These are phyloP conservation scores for Cichorium intybus DNA, from an alignment of 140 eudicot genomes.

Conservation along the genomic window DNA sequence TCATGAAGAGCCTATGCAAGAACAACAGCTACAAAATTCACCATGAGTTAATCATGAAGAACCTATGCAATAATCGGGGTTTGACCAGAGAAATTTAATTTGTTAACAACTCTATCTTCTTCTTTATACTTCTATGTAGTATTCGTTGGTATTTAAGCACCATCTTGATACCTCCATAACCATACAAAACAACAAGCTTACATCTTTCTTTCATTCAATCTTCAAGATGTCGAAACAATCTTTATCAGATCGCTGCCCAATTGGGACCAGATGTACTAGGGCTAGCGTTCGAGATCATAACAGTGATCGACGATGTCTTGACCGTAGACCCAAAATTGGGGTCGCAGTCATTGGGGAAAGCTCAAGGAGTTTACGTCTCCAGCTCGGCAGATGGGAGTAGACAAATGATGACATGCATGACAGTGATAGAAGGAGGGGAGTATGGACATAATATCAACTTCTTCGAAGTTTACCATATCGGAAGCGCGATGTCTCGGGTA, in stretches of 20 bases:
- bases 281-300: conserved; percentile 84
- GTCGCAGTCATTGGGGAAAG: conserved; percentile 65
- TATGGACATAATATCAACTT: conserved; percentile 81
- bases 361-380: conserved; percentile 84
- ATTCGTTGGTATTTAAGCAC: conserved; percentile 29
- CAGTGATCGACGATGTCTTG: conserved; percentile 81
- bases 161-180: conserved; percentile 1
- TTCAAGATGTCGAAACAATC: conserved; percentile 47
- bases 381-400: conserved; percentile 85
- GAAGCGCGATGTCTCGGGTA: conserved; percentile 83
- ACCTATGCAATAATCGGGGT: not conserved
- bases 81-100: conserved; percentile 9
- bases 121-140: not conserved
- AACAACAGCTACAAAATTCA: conserved; percentile 30
- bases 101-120: conserved; percentile 37
- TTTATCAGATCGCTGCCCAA: conserved; percentile 33
- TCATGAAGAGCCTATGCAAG: conserved; percentile 52
- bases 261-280: conserved; percentile 88
- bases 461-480: conserved; percentile 82
- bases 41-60: conserved; percentile 3
- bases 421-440: conserved; percentile 90
- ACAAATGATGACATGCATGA: conserved; percentile 92
- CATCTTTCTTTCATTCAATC: not conserved
- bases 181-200: conserved; percentile 26
- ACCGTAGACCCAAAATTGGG: conserved; percentile 70